Percentiles rank a stretch among this genome's conserved stretches.
phyloP scores from a whole-genome alignment of 2,329 filamentous ascomycete genomes.

The Paracoccidioides lutzii region DNA sequence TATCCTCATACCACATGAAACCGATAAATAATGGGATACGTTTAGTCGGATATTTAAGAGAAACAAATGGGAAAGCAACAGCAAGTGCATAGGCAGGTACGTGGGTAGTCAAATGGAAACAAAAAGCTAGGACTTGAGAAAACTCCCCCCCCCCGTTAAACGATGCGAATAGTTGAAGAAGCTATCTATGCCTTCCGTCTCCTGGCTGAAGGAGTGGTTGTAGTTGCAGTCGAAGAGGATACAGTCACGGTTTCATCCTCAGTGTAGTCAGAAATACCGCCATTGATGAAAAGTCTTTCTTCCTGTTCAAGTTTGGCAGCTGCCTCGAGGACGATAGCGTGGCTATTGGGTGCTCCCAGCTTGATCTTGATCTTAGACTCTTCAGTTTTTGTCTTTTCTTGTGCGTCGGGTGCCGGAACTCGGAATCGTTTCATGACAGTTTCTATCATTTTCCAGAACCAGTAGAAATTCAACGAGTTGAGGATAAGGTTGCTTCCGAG shows the following conservation, averaged over 20 bases:
- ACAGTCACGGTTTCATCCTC: neutral
- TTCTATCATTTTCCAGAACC: constrained; percentile 56
- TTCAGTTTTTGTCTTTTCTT: constrained; percentile 11
- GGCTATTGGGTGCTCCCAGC: constrained; percentile 18
- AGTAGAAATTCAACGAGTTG: constrained; percentile 51
- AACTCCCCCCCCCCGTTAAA: neutral
- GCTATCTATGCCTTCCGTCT: constrained; percentile 1
- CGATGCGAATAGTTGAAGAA: neutral
- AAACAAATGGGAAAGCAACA: neutral
- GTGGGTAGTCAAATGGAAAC: neutral
- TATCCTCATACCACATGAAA: neutral
- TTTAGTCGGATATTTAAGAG: neutral
- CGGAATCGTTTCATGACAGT: constrained; percentile 51
- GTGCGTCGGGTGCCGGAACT: constrained; percentile 13
- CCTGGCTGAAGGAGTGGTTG: neutral
- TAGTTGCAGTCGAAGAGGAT: neutral
- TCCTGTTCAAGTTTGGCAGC: constrained; percentile 12
- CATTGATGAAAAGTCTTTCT: constrained; percentile 11
- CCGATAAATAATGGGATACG: neutral
- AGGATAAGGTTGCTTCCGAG: constrained; percentile 46
- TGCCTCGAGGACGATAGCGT: constrained; percentile 24
- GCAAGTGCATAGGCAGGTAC: neutral
- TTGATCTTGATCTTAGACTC: constrained; percentile 13
- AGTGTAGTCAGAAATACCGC: constrained; percentile 2
- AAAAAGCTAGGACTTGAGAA: neutral